phyloP scores from a whole-genome alignment of 495 filamentous ascomycete species.

The Niebla homalea region DNA sequence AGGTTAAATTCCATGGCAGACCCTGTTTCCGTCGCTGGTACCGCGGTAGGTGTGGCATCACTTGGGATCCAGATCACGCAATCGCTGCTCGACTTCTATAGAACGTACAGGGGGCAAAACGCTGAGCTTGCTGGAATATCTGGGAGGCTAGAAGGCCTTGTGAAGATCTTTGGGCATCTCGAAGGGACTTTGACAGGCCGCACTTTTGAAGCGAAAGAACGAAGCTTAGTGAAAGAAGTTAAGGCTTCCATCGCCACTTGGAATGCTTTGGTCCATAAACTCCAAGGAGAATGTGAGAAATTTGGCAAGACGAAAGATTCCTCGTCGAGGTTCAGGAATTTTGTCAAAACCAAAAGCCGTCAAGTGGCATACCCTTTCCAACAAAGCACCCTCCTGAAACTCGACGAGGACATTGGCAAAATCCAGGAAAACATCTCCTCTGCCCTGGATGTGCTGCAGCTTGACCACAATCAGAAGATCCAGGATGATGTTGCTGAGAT shows the following conservation, averaged over 20 bases:
- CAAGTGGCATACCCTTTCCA: slow-evolving; percentile 22
- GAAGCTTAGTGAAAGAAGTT: slow-evolving; percentile 17
- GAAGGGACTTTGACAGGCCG: slow-evolving; percentile 13
- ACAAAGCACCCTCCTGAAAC: slow-evolving; percentile 21
- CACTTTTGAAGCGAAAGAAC: slow-evolving; percentile 12
- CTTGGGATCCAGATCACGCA: slow-evolving; percentile 22
- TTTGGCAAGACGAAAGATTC: slow-evolving; percentile 8
- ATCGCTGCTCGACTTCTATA: slow-evolving; percentile 19
- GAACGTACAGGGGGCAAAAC: slow-evolving; percentile 14
- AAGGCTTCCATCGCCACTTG: slow-evolving; percentile 15
- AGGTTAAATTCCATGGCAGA: slow-evolving; percentile 14
- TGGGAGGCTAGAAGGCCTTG: slow-evolving; percentile 14
- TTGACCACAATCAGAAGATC: slow-evolving; percentile 11
- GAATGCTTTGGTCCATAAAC: slow-evolving; percentile 19
- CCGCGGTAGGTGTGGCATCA: slow-evolving; percentile 19
- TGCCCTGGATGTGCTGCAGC: slow-evolving; percentile 20
- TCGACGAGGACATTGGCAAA: slow-evolving; percentile 22
- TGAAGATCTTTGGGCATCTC: slow-evolving; percentile 12
- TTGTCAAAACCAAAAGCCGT: slow-evolving; percentile 11
- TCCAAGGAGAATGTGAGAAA: slow-evolving; percentile 19
- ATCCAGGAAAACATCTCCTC: slow-evolving; percentile 19
- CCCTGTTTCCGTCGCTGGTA: slow-evolving; percentile 22
- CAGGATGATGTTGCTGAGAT: slow-evolving; percentile 13
- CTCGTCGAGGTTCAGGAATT: slow-evolving; percentile 4
- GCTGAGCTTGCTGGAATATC: slow-evolving; percentile 11